phyloP scores from a whole-genome alignment of 257 asterid genomes.

The Capsicum rhomboideum region DNA sequence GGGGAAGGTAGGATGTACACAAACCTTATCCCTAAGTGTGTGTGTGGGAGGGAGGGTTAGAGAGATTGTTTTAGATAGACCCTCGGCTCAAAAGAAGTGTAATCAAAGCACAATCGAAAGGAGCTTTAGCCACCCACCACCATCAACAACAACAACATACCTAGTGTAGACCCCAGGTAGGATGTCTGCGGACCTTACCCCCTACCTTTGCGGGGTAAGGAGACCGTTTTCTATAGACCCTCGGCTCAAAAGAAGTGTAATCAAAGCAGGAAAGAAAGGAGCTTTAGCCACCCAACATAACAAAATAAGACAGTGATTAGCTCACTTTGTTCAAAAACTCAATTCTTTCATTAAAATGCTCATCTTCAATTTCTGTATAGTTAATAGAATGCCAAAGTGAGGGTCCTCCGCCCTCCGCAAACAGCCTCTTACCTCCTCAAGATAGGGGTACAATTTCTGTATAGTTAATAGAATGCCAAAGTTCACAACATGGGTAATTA shows the following conservation, averaged over 20 bases:
- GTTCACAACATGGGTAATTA: background rate
- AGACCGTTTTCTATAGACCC: background rate
- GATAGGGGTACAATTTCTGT: too few species aligned
- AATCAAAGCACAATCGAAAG: background rate
- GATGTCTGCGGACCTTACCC: background rate
- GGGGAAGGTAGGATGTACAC: background rate
- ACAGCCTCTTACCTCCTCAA: too few species aligned
- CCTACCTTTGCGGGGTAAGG: background rate
- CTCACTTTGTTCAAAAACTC: background rate
- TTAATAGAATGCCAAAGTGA: too few species aligned
- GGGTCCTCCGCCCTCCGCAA: too few species aligned
- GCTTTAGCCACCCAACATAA: background rate
- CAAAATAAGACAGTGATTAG: background rate
- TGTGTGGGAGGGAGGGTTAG: too few species aligned
- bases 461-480: background rate
- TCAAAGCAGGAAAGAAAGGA: background rate
- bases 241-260: background rate
- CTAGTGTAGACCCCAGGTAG: background rate
- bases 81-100: background rate
- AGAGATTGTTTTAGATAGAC: background rate
- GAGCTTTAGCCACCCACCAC: background rate
- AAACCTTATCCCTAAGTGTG: background rate
- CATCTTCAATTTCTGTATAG: background rate
- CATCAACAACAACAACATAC: background rate
- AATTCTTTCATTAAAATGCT: background rate